Evolutionary conservation across 306 rosid genomes (phyloP).

Genomic region (Lagenaria siceraria): DNA sequence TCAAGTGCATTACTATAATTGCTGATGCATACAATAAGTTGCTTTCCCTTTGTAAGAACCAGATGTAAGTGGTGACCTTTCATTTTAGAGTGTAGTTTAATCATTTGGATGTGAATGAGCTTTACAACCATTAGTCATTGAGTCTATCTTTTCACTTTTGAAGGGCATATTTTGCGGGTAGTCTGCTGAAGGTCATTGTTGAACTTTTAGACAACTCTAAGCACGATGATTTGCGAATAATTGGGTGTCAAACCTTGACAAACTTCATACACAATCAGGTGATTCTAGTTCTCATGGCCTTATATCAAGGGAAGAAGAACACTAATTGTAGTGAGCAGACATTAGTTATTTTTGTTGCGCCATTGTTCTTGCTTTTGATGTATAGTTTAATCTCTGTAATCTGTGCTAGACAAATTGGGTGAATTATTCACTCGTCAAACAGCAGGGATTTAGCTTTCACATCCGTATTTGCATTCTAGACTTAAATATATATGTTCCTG

Average conservation of each 20-base stretch:
- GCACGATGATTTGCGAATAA: constrained; percentile 50
- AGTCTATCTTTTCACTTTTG: constrained; percentile 12
- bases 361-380: background rate
- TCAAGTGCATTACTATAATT: constrained; percentile 49
- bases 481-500: background rate
- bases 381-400: background rate
- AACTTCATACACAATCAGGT: constrained; percentile 81
- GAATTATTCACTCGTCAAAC: background rate
- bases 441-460: background rate
- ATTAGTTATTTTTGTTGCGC: background rate
- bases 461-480: background rate
- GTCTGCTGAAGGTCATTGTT: constrained; percentile 60
- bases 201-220: constrained; percentile 71
- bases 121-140: background rate
- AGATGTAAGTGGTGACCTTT: constrained; percentile 61
- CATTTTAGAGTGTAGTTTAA: background rate
- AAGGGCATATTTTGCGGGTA: constrained; percentile 79
- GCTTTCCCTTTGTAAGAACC: constrained; percentile 75
- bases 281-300: constrained; percentile 5
- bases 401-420: background rate
- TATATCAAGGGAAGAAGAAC: background rate
- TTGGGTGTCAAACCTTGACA: constrained; percentile 82
- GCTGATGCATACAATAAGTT: constrained; percentile 65
- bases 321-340: background rate
- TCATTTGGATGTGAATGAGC: background rate